These are phyloP conservation scores for Earliella scabrosa DNA, from an alignment of 1,284 basidiomycete species.

Conservation along the genomic window DNA sequence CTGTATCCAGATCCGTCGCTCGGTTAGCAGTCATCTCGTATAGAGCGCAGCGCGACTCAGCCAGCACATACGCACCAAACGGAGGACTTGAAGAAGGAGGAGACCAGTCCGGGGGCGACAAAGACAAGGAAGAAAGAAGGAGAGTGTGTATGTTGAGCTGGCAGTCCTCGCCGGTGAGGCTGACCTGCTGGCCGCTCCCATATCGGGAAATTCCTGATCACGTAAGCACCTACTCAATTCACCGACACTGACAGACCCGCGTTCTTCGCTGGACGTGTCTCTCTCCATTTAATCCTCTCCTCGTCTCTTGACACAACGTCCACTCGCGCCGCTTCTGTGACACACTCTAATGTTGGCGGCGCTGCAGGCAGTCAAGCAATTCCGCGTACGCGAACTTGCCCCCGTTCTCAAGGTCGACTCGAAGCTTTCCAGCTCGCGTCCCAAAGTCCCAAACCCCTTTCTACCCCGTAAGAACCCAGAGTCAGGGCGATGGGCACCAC, in stretches of 20 bases:
- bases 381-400: conserved; percentile 35
- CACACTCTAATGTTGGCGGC: no score
- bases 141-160: conserved; percentile 21
- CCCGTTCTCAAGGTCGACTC: conserved; percentile 16
- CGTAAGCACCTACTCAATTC: conserved; percentile 4
- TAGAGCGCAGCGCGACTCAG: not conserved
- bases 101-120: conserved; percentile 13
- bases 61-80: conserved; percentile 12
- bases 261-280: not conserved
- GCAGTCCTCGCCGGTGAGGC: conserved; percentile 22
- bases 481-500: conserved; percentile 67
- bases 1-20: not conserved
- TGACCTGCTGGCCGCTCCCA: conserved; percentile 21
- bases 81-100: conserved; percentile 6
- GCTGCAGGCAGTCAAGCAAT: conserved; percentile 33
- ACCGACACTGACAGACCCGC: not conserved
- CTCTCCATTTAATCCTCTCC: not conserved
- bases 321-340: no score
- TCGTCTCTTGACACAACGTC: not conserved
- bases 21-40: conserved; percentile 6
- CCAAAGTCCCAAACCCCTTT: conserved; percentile 62
- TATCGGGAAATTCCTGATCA: conserved; percentile 21
- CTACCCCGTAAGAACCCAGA: conserved; percentile 60
- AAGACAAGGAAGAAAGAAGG: conserved; percentile 16
- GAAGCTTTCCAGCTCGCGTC: conserved; percentile 4